Conservation (phyloP, 2,329 filamentous ascomycete species). For the Fusarium sp. region DNA sequence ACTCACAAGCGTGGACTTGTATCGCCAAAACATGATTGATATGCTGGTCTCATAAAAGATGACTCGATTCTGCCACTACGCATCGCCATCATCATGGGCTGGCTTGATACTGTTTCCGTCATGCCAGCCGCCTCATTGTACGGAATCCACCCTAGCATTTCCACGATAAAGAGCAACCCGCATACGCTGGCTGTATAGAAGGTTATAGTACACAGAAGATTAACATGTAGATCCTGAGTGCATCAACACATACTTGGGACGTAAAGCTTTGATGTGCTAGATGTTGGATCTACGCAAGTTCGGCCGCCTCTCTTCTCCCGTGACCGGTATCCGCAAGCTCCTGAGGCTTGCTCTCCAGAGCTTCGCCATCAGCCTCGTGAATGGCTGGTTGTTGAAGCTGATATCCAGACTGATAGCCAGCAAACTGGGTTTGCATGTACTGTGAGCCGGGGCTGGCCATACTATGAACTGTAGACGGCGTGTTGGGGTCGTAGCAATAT, state of each 20-base stretch:
- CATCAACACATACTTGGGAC: conserved; percentile 46
- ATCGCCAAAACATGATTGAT: too few relatives aligned
- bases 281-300: conserved; percentile 7
- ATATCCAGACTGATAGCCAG: background rate
- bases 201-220: conserved; percentile 53
- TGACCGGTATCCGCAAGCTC: conserved; percentile 7
- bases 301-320: conserved; percentile 10
- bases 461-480: background rate
- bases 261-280: background rate
- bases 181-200: too few relatives aligned
- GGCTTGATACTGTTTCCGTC: too few relatives aligned
- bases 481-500: conserved; percentile 9
- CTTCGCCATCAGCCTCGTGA: conserved; percentile 20
- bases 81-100: too few relatives aligned
- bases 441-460: background rate
- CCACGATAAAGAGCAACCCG: too few relatives aligned
- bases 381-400: conserved; percentile 5
- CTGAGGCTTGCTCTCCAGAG: conserved; percentile 12
- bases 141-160: too few relatives aligned
- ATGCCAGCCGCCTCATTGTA: too few relatives aligned
- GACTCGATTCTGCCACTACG: too few relatives aligned
- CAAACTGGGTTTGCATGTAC: background rate
- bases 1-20: too few relatives aligned
- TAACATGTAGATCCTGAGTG: conserved; percentile 80
- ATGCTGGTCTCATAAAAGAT: too few relatives aligned